phyloP scores from a whole-genome alignment of 768 basidiomycete genomes.

The Trametes villosa region DNA sequence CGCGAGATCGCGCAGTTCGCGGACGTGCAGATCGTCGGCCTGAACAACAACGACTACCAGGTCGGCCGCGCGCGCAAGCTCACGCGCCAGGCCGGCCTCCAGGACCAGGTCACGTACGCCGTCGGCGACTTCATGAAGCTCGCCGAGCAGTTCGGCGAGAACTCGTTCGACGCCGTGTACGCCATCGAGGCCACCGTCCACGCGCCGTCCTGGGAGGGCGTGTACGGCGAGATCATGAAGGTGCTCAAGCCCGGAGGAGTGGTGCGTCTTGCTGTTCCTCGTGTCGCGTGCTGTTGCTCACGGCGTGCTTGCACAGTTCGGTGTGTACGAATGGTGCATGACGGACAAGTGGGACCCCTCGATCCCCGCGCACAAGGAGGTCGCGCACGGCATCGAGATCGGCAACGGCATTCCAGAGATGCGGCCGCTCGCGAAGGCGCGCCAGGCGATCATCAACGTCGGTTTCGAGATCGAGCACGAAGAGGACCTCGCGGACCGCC shows the following conservation, averaged over 20 bases:
- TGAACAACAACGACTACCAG: constrained; percentile 98
- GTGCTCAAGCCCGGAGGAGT: constrained; percentile 96
- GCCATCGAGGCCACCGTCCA: constrained; percentile 98
- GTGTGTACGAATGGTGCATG: constrained; percentile 99
- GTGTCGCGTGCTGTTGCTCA: background rate
- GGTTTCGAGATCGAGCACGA: constrained; percentile 90
- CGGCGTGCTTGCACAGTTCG: constrained; percentile 60
- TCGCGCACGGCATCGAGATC: constrained; percentile 90
- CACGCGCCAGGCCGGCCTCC: constrained; percentile 75
- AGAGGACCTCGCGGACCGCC: constrained; percentile 91
- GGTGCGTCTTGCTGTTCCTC: constrained; percentile 51
- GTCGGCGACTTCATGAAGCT: constrained; percentile 99
- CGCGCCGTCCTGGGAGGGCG: constrained; percentile 93
- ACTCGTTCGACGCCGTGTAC: constrained; percentile 94
- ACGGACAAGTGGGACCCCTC: constrained; percentile 91
- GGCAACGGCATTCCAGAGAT: constrained; percentile 99
- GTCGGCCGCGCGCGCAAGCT: constrained; percentile 84
- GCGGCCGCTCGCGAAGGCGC: constrained; percentile 73
- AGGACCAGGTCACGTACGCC: constrained; percentile 77
- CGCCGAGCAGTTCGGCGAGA: constrained; percentile 87
- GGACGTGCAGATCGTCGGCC: constrained; percentile 80
- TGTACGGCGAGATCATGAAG: constrained; percentile 91
- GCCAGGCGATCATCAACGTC: constrained; percentile 77
- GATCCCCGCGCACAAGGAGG: constrained; percentile 83
- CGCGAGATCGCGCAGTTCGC: constrained; percentile 92